A percentile compares a stretch with the other conserved stretches of the same genome.
phyloP scores from a whole-genome alignment of 257 asterid species.

The Anisodus tanguticus region DNA sequence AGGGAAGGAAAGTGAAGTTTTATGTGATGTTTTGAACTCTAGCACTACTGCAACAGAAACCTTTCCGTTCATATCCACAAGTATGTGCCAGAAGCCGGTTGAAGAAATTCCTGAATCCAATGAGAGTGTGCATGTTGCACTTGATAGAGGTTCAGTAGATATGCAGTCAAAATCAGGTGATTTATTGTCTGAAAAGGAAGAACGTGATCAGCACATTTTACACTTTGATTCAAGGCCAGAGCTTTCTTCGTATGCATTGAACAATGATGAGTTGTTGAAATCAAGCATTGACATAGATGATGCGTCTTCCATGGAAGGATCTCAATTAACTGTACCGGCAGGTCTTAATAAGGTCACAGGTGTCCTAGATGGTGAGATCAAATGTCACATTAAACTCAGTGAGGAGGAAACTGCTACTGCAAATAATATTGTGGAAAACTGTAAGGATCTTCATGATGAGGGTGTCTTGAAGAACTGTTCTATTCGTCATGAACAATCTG shows the following conservation, averaged over 20 bases:
- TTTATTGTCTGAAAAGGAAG: not conserved
- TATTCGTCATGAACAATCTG: conserved; percentile 30
- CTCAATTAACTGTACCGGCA: conserved; percentile 45
- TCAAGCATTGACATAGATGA: conserved; percentile 38
- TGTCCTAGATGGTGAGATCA: conserved; percentile 40
- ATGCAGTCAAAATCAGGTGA: conserved; percentile 12
- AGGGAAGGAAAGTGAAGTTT: conserved; percentile 47
- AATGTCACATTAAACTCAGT: not conserved
- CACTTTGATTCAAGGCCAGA: conserved; percentile 34
- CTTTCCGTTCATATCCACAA: conserved; percentile 29
- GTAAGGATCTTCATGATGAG: conserved; percentile 31
- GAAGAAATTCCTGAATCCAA: conserved; percentile 39
- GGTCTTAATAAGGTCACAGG: conserved; percentile 43
- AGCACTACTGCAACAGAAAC: conserved; percentile 45
- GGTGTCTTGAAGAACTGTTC: conserved; percentile 34
- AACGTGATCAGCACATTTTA: not conserved
- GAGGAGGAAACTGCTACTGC: not conserved
- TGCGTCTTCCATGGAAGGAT: conserved; percentile 38
- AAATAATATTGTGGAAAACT: conserved; percentile 31
- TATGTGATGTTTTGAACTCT: conserved; percentile 41
- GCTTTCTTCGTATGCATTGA: conserved; percentile 37
- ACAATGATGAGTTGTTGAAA: conserved; percentile 36
- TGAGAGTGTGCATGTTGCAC: conserved; percentile 34
- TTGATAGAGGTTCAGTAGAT: conserved; percentile 37
- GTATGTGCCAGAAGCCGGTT: conserved; percentile 38